phyloP scores from a whole-genome alignment of 352 stramenopile species.

The Pythium scleroteichum region DNA sequence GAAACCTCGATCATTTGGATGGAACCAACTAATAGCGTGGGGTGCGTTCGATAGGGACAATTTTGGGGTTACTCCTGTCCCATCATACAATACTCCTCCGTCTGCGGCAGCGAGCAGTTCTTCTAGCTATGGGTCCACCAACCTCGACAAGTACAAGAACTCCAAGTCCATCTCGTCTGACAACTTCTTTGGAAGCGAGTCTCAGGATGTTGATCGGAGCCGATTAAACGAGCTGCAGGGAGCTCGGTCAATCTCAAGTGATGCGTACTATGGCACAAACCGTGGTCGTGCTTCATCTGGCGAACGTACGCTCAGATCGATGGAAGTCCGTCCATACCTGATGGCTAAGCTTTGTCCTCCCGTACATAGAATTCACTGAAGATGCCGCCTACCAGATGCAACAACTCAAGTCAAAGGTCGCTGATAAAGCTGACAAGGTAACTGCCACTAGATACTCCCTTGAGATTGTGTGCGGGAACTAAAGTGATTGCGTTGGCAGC shows the following conservation, averaged over 20 bases:
- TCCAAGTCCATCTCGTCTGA: conserved; percentile 90
- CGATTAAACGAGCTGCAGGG: conserved; percentile 77
- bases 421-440: conserved; percentile 80
- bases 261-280: conserved; percentile 79
- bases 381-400: conserved; percentile 86
- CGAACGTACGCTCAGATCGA: conserved; percentile 48
- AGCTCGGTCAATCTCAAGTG: conserved; percentile 85
- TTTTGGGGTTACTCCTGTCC: neutral
- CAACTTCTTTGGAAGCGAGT: conserved; percentile 86
- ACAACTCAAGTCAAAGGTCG: conserved; percentile 83
- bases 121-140: conserved; percentile 27
- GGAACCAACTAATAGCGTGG: neutral
- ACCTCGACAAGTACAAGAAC: conserved; percentile 92
- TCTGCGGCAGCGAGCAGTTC: neutral
- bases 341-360: neutral
- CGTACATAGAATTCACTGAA: conserved; percentile 39
- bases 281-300: conserved; percentile 58
- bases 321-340: neutral
- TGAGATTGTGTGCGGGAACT: neutral
- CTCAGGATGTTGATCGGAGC: conserved; percentile 50
- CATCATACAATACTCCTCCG: conserved; percentile 20
- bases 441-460: neutral
- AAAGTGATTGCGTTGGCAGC: conserved; percentile 30
- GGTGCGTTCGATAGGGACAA: conserved; percentile 10
- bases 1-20: too few relatives aligned